Evolutionary conservation across 1,139 yeast genomes (phyloP), one percentile per base, ranked within the genome.

Genomic region (Starmera stellimalicola): DNA sequence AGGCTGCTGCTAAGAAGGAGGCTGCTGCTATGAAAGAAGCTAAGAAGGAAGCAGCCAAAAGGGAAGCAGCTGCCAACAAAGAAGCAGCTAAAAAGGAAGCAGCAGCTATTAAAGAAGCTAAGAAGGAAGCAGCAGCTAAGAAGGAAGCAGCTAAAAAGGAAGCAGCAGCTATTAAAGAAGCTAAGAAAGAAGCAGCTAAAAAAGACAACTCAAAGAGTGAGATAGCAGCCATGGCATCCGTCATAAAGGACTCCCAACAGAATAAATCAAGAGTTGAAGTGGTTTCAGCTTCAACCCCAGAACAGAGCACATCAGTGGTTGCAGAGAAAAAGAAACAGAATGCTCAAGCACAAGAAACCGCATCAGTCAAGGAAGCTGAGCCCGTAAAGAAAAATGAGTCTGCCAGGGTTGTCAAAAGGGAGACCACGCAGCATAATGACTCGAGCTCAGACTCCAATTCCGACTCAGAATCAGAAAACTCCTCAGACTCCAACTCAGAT

Each of bases 121-220:
- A 22, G 12, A 7, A 11, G 24, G n/a, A n/a, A n/a, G n/a, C n/a
- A n/a, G n/a, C n/a, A n/a, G n/a, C n/a, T n/a, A 47, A 55, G 6
- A 58, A 48, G 26, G 37, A 37, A 8, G 44, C 48, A 9, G 38
- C 48, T 22, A 53, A 43, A n/a, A n/a, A n/a, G n/a, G n/a, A n/a
- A n/a, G n/a, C n/a, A n/a, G n/a, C n/a, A n/a, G n/a, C n/a, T n/a
- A n/a, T n/a, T n/a, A n/a, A n/a, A n/a, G n/a, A n/a, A n/a, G n/a
- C n/a, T n/a, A n/a, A n/a, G n/a, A n/a, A n/a, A n/a, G n/a, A n/a
- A n/a, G n/a, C n/a, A n/a, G n/a, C n/a, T n/a, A n/a, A n/a, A n/a
- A n/a, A n/a, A n/a, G n/a, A n/a, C n/a, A n/a, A n/a, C n/a, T n/a
- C n/a, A n/a, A n/a, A n/a, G n/a, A n/a, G n/a, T n/a, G n/a, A n/a